Base-by-base conservation (phyloP, 768 basidiomycete genomes). In the Pulveroboletus sp. region DNA sequence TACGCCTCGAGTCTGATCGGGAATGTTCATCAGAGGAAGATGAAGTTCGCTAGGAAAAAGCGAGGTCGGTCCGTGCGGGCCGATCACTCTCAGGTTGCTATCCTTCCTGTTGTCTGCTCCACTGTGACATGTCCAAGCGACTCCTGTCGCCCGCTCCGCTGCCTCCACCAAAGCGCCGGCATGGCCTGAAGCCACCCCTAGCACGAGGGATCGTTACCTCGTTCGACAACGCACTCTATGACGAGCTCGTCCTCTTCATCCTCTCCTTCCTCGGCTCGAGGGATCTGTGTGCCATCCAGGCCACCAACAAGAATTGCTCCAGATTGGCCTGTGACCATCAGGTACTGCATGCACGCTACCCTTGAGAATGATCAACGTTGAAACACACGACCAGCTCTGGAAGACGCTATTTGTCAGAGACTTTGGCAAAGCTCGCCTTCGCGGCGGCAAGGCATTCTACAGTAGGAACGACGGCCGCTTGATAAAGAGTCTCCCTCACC, bases 221-320 rank as follows among this genome's bases (percentile, higher is more conserved):
- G 14, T 80, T 86, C 58, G 78, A 83, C 53, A 72, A 67, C 48
- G 71, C 77, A 5, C 68, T 90, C 36, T 90, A 81, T 61, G 89
- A 91, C 58, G 88, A 91, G 68, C 77, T 91, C 39, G 71, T 89
- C 39, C 71, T 90, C 19, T 76, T 74, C 59, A 81, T 90, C 47
- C 86, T 91, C 72, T 82, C 86, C 2, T 76, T 83, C 67, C 74
- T 91, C 32, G 75, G 79, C 26, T 81, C 76, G 71, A 58, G 67
- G 19, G 87, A 89, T 67, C 79, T 91, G 24, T 90, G 89, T 61
- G 63, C 74, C 11, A 69, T 78, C 22, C 83, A 88, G 64, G 65
- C 74, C 13, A 78, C 78, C 38, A 87, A 77, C 67, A 75, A 71
- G 53, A 83, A 81, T 56, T 89, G 86, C 78, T 74, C 77, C 11